These are phyloP conservation scores for Dichomitus squalens DNA, from an alignment of 1,284 basidiomycete genomes.

Conservation along the genomic window DNA sequence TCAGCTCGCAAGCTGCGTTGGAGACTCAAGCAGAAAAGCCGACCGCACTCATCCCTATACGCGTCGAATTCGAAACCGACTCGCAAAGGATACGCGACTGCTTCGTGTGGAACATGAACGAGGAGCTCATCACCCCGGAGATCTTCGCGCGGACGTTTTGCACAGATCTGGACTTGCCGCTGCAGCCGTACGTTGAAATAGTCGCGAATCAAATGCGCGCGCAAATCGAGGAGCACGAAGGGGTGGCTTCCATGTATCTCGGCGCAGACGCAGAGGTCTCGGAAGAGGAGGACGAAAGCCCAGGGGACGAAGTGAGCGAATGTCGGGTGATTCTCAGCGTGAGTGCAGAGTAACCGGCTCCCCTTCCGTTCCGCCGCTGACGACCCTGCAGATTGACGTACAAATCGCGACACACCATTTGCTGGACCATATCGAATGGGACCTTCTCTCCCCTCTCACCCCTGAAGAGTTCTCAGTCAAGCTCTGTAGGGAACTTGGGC, in stretches of 20 bases:
- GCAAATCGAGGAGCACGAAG: conserved; percentile 89
- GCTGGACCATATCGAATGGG: conserved; percentile 97
- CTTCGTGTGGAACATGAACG: conserved; percentile 96
- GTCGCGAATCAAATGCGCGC: conserved; percentile 87
- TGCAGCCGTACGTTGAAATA: conserved; percentile 69
- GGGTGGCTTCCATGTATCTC: conserved; percentile 68
- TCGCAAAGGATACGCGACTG: conserved; percentile 91
- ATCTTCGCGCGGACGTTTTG: conserved; percentile 88
- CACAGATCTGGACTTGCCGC: conserved; percentile 82
- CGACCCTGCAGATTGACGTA: conserved; percentile 82
- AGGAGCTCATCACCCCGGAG: conserved; percentile 79
- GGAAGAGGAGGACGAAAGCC: conserved; percentile 38
- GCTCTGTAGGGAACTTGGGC: conserved; percentile 86
- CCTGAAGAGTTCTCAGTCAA: conserved; percentile 85
- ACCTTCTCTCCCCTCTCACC: conserved; percentile 89
- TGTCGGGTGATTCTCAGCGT: conserved; percentile 91
- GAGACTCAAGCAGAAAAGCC: conserved; percentile 65
- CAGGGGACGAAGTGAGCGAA: conserved; percentile 72
- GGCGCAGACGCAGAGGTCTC: conserved; percentile 31
- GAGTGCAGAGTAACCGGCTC: conserved; percentile 35
- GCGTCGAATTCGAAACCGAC: conserved; percentile 93
- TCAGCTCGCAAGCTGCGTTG: conserved; percentile 68
- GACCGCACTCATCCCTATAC: conserved; percentile 85
- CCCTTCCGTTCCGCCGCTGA: conserved; percentile 1
- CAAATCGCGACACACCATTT: conserved; percentile 92